phyloP scores from a whole-genome alignment of 768 basidiomycete species.

The Coprinopsis sp. region DNA sequence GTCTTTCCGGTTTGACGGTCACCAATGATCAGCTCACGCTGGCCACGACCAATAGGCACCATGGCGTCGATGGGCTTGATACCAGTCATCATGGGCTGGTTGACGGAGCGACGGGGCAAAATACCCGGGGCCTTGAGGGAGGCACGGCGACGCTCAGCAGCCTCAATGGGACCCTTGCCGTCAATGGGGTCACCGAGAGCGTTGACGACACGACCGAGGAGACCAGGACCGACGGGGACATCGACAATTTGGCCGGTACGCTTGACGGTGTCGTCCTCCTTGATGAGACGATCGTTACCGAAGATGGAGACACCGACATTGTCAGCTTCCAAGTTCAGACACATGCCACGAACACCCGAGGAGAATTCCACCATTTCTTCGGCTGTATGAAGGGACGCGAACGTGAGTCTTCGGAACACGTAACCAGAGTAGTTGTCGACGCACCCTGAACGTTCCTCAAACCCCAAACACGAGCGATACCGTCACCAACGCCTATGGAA shows the following conservation, averaged over 20 bases:
- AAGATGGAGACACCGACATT: slow-evolving; percentile 99
- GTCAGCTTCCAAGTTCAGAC: slow-evolving; percentile 99
- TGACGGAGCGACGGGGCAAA: slow-evolving; percentile 97
- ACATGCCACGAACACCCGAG: slow-evolving; percentile 99
- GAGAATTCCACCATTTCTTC: slow-evolving; percentile 99
- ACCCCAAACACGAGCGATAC: slow-evolving; percentile 99
- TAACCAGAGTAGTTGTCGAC: slow-evolving; percentile 15
- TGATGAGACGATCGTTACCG: slow-evolving; percentile 96
- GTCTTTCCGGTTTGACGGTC: slow-evolving; percentile 99
- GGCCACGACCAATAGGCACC: slow-evolving; percentile 99
- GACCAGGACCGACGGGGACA: slow-evolving; percentile 94
- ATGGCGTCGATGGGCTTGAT: slow-evolving; percentile 99
- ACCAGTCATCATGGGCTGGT: slow-evolving; percentile 99
- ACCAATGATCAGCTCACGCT: slow-evolving; percentile 99
- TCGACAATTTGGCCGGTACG: slow-evolving; percentile 99
- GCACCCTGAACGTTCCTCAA: slow-evolving; percentile 96
- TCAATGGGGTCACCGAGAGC: slow-evolving; percentile 99
- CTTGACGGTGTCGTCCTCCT: slow-evolving; percentile 99
- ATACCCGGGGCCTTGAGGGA: slow-evolving; percentile 99
- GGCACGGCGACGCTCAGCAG: slow-evolving; percentile 92
- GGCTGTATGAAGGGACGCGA: slow-evolving; percentile 44
- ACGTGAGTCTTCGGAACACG: slow-evolving; percentile 17
- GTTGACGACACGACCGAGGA: slow-evolving; percentile 98
- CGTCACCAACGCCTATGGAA: slow-evolving; percentile 90
- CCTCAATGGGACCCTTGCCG: slow-evolving; percentile 95